Percentiles rank a stretch among this genome's conserved stretches.
Evolutionary conservation across 2,329 filamentous ascomycete genomes (phyloP).

Genomic region (Stromatinia cepivora): DNA sequence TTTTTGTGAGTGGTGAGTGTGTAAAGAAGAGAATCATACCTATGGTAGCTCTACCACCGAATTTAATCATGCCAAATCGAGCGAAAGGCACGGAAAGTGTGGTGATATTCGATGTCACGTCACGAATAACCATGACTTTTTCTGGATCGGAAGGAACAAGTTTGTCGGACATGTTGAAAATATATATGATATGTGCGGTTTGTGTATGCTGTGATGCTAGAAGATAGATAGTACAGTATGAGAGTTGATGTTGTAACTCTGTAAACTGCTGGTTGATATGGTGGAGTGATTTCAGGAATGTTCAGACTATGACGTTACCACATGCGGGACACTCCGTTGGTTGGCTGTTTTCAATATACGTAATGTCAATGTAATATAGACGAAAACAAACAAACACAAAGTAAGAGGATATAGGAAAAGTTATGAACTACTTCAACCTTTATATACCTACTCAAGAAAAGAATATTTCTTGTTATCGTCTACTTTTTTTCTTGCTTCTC

Average conservation of each 20-base stretch:
- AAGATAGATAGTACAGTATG: not conserved
- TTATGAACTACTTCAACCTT: not conserved
- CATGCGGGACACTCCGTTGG: not conserved
- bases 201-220: not conserved
- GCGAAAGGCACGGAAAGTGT: slow-evolving; percentile 83
- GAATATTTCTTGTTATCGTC: not conserved
- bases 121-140: slow-evolving; percentile 86
- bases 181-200: not conserved
- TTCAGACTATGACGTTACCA: not conserved
- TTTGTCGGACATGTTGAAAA: slow-evolving; percentile 56
- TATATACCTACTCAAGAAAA: not conserved
- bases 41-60: slow-evolving; percentile 85
- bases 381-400: not conserved
- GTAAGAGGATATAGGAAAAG: not conserved
- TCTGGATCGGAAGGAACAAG: slow-evolving; percentile 71
- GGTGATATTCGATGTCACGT: slow-evolving; percentile 74
- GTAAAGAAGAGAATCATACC: slow-evolving; percentile 51
- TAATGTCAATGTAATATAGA: not conserved
- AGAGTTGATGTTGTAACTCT: not conserved
- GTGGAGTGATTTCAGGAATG: not conserved
- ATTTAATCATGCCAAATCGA: slow-evolving; percentile 74
- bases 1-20: not conserved
- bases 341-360: not conserved
- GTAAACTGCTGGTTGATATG: not conserved
- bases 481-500: not conserved